Evolutionary conservation across 208 protist species (phyloP).

Genomic region (Trypanosoma mega): DNA sequence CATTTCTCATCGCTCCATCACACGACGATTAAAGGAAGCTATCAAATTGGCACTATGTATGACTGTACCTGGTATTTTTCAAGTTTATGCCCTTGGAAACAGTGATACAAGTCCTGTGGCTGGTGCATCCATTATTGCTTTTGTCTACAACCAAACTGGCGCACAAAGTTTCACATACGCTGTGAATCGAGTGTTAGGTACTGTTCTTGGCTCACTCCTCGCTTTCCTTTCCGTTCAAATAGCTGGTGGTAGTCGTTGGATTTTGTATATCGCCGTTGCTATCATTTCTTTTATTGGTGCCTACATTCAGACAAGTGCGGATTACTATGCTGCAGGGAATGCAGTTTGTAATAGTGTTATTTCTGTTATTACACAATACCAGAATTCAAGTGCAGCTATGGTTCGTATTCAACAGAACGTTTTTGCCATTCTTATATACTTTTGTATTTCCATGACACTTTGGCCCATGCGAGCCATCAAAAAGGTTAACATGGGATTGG

Average conservation of each 20-base stretch:
- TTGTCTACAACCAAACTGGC: conserved; percentile 86
- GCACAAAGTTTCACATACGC: conserved; percentile 91
- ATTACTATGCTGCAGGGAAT: conserved; percentile 86
- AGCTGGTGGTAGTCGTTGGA: conserved; percentile 44
- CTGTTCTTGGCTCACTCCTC: conserved; percentile 74
- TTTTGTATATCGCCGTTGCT: conserved; percentile 76
- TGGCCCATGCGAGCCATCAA: conserved; percentile 83
- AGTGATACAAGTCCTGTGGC: conserved; percentile 74
- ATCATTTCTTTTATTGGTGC: conserved; percentile 79
- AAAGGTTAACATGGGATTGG: conserved; percentile 83
- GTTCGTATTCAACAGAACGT: conserved; percentile 90
- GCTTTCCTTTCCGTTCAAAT: conserved; percentile 74
- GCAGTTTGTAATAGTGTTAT: conserved; percentile 87
- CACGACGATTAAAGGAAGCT: conserved; percentile 84
- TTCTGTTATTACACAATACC: conserved; percentile 86
- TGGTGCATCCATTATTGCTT: conserved; percentile 83
- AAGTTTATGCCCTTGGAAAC: conserved; percentile 82
- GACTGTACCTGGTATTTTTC: conserved; percentile 80
- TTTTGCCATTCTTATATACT: conserved; percentile 91
- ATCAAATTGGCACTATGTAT: conserved; percentile 92
- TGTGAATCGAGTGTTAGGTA: conserved; percentile 80
- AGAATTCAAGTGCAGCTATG: conserved; percentile 75
- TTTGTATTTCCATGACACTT: conserved; percentile 69
- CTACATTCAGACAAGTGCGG: conserved; percentile 82
- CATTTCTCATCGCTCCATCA: conserved; percentile 56